These are phyloP conservation scores for Cystobasidium pallidum DNA, from an alignment of 1,284 basidiomycete genomes.

Conservation along the genomic window DNA sequence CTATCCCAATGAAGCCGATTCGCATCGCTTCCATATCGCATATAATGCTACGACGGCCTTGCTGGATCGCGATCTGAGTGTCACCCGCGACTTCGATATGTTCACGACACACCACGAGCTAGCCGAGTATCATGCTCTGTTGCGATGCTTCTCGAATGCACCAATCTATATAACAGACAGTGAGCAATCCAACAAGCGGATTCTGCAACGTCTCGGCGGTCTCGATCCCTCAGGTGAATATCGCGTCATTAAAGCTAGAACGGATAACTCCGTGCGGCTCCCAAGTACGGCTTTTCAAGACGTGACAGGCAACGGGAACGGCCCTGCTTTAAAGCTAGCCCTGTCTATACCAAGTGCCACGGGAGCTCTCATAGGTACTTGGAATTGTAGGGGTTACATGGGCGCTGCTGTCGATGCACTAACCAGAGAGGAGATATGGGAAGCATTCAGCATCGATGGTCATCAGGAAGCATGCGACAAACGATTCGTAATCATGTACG, in stretches of 20 bases:
- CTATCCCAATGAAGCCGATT: conserved; percentile 52
- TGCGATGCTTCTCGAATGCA: conserved; percentile 52
- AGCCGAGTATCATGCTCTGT: conserved; percentile 50
- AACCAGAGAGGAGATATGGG: neutral
- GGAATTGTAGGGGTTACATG: conserved; percentile 44
- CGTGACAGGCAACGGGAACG: conserved; percentile 37
- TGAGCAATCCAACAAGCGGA: conserved; percentile 20
- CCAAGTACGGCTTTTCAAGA: conserved; percentile 44
- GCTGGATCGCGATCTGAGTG: conserved; percentile 45
- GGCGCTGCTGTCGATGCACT: neutral
- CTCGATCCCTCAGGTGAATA: neutral
- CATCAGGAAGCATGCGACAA: neutral
- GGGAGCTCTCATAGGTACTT: conserved; percentile 47
- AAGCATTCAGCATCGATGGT: neutral
- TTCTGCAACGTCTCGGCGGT: conserved; percentile 35
- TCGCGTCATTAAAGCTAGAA: conserved; percentile 43
- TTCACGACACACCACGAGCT: conserved; percentile 44
- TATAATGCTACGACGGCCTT: conserved; percentile 50
- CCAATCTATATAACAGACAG: conserved; percentile 47
- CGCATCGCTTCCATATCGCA: conserved; percentile 54
- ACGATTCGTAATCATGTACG: neutral
- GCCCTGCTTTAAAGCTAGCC: conserved; percentile 44
- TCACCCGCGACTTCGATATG: conserved; percentile 55
- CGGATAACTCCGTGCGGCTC: conserved; percentile 26
- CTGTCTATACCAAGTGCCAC: conserved; percentile 22